Conservation (phyloP, 805 yeast genomes). For the Lipomyces lipofer region DNA sequence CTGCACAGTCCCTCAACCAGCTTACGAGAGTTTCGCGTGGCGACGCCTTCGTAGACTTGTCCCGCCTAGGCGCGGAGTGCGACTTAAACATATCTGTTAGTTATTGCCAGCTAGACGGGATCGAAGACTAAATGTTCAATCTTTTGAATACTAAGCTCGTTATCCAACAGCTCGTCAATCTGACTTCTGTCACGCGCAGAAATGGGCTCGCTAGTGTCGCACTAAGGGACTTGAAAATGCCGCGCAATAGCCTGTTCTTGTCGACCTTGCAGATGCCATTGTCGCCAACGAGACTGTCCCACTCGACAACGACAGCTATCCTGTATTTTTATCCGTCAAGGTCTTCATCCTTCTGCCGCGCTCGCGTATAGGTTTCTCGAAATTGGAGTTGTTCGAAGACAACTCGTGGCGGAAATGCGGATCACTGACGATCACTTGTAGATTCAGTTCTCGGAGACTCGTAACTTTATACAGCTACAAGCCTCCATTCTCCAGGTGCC, state of each 20-base stretch:
- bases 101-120: constrained; percentile 73
- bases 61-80: constrained; percentile 96
- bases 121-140: constrained; percentile 61
- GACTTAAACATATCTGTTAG: constrained; percentile 74
- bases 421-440: constrained; percentile 83
- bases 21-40: constrained; percentile 32
- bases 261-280: constrained; percentile 26
- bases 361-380: constrained; percentile 89
- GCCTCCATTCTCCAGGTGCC: too few species aligned
- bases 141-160: constrained; percentile 75
- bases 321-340: constrained; percentile 81
- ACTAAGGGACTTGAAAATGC: constrained; percentile 72
- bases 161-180: constrained; percentile 72
- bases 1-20: constrained; percentile 75
- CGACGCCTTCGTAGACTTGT: constrained; percentile 47
- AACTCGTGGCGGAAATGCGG: constrained; percentile 93
- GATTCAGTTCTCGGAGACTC: constrained; percentile 79
- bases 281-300: constrained; percentile 40
- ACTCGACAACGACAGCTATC: constrained; percentile 72
- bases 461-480: too few species aligned
- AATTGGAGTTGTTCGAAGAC: constrained; percentile 87
- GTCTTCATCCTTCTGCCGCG: constrained; percentile 76
- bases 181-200: constrained; percentile 72
- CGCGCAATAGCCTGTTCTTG: constrained; percentile 50
- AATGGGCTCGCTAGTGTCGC: constrained; percentile 71